phyloP scores from a whole-genome alignment of 257 asterid species.

The Nyctanthes arbortristis region DNA sequence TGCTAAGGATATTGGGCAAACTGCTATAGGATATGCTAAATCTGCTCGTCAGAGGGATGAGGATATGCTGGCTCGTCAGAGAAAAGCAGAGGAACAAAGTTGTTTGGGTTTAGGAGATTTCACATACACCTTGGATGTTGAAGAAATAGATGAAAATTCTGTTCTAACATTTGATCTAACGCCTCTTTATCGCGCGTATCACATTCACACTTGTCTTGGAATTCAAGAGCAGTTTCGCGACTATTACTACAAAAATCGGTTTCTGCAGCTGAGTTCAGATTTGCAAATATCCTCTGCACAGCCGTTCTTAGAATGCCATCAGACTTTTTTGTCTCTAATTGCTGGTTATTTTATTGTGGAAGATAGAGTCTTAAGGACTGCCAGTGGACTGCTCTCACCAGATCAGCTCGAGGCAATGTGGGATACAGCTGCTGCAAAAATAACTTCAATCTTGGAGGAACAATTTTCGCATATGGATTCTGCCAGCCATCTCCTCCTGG shows the following conservation, averaged over 20 bases:
- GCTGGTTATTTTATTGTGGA: constrained; percentile 86
- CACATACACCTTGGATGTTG: constrained; percentile 77
- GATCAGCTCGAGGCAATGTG: constrained; percentile 87
- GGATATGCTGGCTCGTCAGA: constrained; percentile 87
- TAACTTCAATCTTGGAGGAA: constrained; percentile 62
- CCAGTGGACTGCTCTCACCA: constrained; percentile 68
- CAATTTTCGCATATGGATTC: constrained; percentile 69
- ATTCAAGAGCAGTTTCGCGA: constrained; percentile 72
- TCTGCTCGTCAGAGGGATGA: constrained; percentile 92
- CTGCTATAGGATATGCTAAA: constrained; percentile 78
- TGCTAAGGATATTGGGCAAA: constrained; percentile 80
- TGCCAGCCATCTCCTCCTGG: constrained; percentile 82
- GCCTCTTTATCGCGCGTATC: constrained; percentile 85
- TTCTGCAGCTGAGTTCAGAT: constrained; percentile 78
- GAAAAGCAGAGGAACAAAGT: constrained; percentile 86
- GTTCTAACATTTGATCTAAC: constrained; percentile 83
- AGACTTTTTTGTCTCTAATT: constrained; percentile 67
- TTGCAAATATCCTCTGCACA: constrained; percentile 72
- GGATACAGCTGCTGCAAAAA: constrained; percentile 78
- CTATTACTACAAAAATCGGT: constrained; percentile 72
- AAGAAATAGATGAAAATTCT: constrained; percentile 76
- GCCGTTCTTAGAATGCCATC: constrained; percentile 78
- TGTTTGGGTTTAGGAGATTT: constrained; percentile 79
- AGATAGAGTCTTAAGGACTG: constrained; percentile 86
- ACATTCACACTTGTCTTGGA: constrained; percentile 80